Evolutionary conservation across 768 basidiomycete genomes (phyloP).

Genomic region (Agaricus subrufescens): DNA sequence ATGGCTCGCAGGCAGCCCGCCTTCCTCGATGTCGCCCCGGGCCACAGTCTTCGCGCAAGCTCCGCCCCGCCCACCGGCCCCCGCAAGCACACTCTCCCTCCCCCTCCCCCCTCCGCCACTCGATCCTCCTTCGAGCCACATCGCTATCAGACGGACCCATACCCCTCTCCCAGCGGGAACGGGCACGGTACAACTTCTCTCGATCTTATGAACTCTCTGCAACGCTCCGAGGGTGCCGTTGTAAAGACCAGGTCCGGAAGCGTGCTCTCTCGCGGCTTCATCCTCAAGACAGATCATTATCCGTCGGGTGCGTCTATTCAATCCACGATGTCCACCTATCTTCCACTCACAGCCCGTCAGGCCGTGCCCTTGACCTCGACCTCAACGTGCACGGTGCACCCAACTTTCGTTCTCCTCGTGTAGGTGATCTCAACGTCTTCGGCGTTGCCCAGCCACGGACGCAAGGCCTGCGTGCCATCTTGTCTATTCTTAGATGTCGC

Average conservation of each 20-base stretch:
- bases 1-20: conserved; percentile 7
- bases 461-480: conserved; percentile 84
- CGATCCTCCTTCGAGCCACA: background rate
- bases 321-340: background rate
- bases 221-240: conserved; percentile 64
- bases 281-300: conserved; percentile 91
- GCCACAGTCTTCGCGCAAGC: background rate
- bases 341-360: conserved; percentile 29
- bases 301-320: conserved; percentile 51
- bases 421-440: conserved; percentile 83
- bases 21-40: background rate
- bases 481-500: conserved; percentile 76
- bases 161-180: background rate
- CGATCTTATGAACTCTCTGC: conserved; percentile 59
- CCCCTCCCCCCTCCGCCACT: background rate
- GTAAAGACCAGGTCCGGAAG: conserved; percentile 83
- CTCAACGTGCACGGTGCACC: conserved; percentile 92
- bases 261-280: conserved; percentile 83
- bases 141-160: background rate
- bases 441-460: conserved; percentile 95
- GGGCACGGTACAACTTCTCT: conserved; percentile 25
- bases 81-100: background rate
- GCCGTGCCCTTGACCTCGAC: conserved; percentile 86
- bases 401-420: conserved; percentile 84
- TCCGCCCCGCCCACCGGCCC: background rate